Evolutionary conservation across 1,139 yeast genomes (phyloP), one percentile per base, ranked within the genome.

Genomic region (Kodamaea ohmeri): DNA sequence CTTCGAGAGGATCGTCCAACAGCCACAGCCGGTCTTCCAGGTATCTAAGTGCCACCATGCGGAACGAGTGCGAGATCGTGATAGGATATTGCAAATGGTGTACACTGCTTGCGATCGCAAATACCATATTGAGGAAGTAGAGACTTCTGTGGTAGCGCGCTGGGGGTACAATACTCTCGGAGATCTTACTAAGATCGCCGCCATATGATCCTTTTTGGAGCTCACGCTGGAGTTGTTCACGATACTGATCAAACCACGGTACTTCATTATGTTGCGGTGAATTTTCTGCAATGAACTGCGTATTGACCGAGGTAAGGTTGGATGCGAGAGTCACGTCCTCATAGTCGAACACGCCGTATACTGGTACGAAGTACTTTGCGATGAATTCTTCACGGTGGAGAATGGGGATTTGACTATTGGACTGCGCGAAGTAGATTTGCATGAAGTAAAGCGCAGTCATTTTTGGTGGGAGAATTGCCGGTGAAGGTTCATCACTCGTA

Each of bases 371-470:
- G 53, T 79, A 80, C 32, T 69, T 66, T 36, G 65, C 64, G 32
- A 89, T 57, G 52, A 88, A 88, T 46, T 75, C 78, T 51, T 87
- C 95, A 26, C 96, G 72, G 55, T 89, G 96, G 36, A 89, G 60
- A 4, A 88, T 71, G 0, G 96, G 96, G 27, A 85, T 55, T 56
- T 87, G 96, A 3, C 95, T 68, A 54, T 88, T 88, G 13, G 92
- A 77, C 50, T 84, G 92, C 16, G 86, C 77, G 53, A 89, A 89
- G 57, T 73, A 88, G 2, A 78, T 68, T 35, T 76, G 72, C n/a
- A 88, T 53, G 37, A 85, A 73, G 38, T 71, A 71, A 49, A 83
- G 78, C 0, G 96, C 96, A 14, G 80, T 76, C 16, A 66, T 63
- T 50, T 85, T 85, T 0, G 87, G 75, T 0, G 96, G 96, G 25